Base-by-base conservation (phyloP, 192 early-diverging fungal species). In the Dissophora globulifera region DNA sequence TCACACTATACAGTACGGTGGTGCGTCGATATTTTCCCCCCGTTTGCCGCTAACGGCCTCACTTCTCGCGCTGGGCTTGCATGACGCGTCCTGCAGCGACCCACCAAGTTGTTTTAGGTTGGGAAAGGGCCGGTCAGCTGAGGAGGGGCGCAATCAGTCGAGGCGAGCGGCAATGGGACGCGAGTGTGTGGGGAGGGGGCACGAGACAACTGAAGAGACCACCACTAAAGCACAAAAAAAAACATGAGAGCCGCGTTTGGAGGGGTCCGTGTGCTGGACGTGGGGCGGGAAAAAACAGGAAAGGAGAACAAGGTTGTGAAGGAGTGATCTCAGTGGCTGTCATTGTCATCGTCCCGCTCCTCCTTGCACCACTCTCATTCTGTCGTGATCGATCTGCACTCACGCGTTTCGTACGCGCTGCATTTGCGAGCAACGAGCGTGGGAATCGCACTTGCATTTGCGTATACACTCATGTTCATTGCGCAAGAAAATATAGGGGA, bases 401-500 rank as follows among this genome's bases (percentile, higher is more conserved):
- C n/a, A n/a, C n/a, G n/a, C n/a, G n/a, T n/a, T n/a, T n/a, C 10
- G 38, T 40, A 40, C 38, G 38, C 38, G 38, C 7, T 40, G 13
- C 38, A 40, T 10, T 40, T 40, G 38, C 7, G 13, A 40, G 8
- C 8, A 40, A 33, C 38, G 52, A 60, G 58, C 58, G 58, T 60
- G 58, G 58, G 58, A 60, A 60, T 33, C 32, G 32, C 52, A 35
- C 30, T 51, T n/a, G n/a, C n/a, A n/a, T n/a, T n/a, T n/a, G n/a
- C n/a, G n/a, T n/a, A n/a, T n/a, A n/a, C n/a, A n/a, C n/a, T n/a
- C n/a, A n/a, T n/a, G n/a, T n/a, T 40, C 38, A 13, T 10, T 40
- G 38, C 8, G 13, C 38, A 40, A 7, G 13, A 40, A 10, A 13
- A 7, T 40, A 10, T 40, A 13, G 38, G 13, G 38, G 38, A 40